Percentiles rank a stretch among this genome's conserved stretches.
These are phyloP conservation scores for Parasitella parasitica DNA, from an alignment of 371 early-diverging fungal genomes.

Conservation along the genomic window DNA sequence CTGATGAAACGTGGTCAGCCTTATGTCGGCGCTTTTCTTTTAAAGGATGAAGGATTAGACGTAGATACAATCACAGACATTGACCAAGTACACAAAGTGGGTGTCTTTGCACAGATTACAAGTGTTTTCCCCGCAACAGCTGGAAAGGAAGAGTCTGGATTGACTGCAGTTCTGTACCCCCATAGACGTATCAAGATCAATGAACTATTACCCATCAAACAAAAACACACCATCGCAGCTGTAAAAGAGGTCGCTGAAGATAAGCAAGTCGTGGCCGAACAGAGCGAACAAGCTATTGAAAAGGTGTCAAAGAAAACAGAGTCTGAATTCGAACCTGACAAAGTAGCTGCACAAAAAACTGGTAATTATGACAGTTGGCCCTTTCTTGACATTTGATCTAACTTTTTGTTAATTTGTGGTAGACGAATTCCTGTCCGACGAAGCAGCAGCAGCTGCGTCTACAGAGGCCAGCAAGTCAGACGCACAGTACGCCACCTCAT, in stretches of 20 bases:
- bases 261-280: slow-evolving; percentile 2
- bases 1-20: slow-evolving; percentile 90
- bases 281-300: slow-evolving; percentile 16
- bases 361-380: neutral
- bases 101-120: slow-evolving; percentile 97
- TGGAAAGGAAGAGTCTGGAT: slow-evolving; percentile 70
- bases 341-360: slow-evolving; percentile 7
- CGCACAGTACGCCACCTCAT: slow-evolving; percentile 39
- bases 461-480: slow-evolving; percentile 9
- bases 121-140: slow-evolving; percentile 89
- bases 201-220: slow-evolving; percentile 56
- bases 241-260: slow-evolving; percentile 12
- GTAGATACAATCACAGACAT: slow-evolving; percentile 77
- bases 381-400: neutral
- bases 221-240: slow-evolving; percentile 11
- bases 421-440: slow-evolving; percentile 15
- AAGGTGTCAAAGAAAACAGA: slow-evolving; percentile 6
- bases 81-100: slow-evolving; percentile 83
- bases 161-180: slow-evolving; percentile 94
- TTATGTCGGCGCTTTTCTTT: slow-evolving; percentile 91
- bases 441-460: slow-evolving; percentile 12
- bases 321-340: slow-evolving; percentile 11
- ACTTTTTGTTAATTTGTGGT: neutral
- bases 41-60: slow-evolving; percentile 86
- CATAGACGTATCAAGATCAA: slow-evolving; percentile 88